Conservation (phyloP, 1,139 yeast genomes). For the Scheffersomyces cryptocercus region DNA sequence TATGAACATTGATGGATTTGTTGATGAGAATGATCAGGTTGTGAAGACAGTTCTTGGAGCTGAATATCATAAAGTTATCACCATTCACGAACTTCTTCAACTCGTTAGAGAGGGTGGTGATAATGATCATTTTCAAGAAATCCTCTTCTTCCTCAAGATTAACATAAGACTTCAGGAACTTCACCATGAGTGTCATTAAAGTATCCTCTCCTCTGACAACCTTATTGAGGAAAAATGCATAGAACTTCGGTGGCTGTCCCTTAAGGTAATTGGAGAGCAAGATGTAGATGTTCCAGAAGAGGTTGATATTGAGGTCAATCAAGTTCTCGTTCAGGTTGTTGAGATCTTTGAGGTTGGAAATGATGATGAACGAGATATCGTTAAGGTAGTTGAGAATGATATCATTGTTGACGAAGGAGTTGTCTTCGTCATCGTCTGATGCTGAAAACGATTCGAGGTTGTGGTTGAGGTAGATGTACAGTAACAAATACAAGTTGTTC, state of each 20-base stretch:
- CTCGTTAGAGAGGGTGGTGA: slow-evolving; percentile 44
- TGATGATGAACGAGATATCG: slow-evolving; percentile 32
- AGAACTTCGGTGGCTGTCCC: slow-evolving; percentile 41
- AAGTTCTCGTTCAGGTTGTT: slow-evolving; percentile 18
- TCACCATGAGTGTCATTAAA: slow-evolving; percentile 10
- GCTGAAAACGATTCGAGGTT: slow-evolving; percentile 22
- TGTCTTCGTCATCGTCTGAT: slow-evolving; percentile 10
- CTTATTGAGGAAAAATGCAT: slow-evolving; percentile 33
- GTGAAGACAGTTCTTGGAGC: slow-evolving; percentile 43
- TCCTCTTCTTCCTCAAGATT: slow-evolving; percentile 27
- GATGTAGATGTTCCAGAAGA: slow-evolving; percentile 48
- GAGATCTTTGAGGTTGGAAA: slow-evolving; percentile 15
- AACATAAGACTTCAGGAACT: slow-evolving; percentile 14
- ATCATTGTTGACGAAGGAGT: slow-evolving; percentile 15
- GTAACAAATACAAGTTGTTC: slow-evolving; percentile 32
- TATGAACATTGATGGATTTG: slow-evolving; percentile 30
- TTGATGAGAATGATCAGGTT: slow-evolving; percentile 49
- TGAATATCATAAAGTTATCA: slow-evolving; percentile 32
- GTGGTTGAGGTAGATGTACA: slow-evolving; percentile 31
- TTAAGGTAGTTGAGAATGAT: slow-evolving; percentile 47
- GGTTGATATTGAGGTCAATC: slow-evolving; percentile 21
- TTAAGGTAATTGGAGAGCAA: slow-evolving; percentile 40
- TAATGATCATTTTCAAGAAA: slow-evolving; percentile 35
- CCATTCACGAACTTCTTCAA: slow-evolving; percentile 35
- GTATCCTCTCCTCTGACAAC: neutral